Base-by-base conservation (phyloP, 495 filamentous ascomycete genomes). In the Trichoderma gamsii region DNA sequence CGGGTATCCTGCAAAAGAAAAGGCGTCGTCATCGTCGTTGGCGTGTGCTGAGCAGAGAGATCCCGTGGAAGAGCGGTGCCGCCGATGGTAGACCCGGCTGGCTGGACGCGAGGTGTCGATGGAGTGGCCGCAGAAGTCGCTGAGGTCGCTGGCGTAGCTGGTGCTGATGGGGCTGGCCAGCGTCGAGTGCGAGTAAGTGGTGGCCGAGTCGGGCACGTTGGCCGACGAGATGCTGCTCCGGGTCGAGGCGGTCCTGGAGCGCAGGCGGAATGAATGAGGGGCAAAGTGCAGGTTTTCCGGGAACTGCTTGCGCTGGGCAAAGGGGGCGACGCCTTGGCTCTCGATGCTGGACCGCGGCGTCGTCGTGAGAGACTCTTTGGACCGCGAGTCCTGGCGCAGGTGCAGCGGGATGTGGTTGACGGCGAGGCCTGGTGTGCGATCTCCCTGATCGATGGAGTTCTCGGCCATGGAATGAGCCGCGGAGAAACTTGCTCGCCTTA, bases 171-270 rank as follows among this genome's bases (percentile, higher is more conserved):
- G 67, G 3, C 56, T 63, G 41, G 59, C 56, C 15, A 68, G 41
- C 4, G 67, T 64, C 38, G 35, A 46, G 41, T 43, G 25, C 18
- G 52, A 64, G 12, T 41, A 64, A 38, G 67, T 68, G 41, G 67
- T 68, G 59, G 59, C 67, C 25, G 67, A 68, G 59, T 68, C 67
- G 38, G 61, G 67, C 4, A 64, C 59, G 59, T 41, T 64, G 21
- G 43, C 63, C 3, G 43, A 49, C 3, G 59, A 61, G 56, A 61
- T 61, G 56, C 56, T 68, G 67, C 61, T 68, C 7, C 21, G 41
- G 1, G 49, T 21, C 13, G 67, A 68, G 6, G 25, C 56, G 3
- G 67, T 64, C 13, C 56, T 61, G 21, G 67, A 68, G 41, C 65
- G 41, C n/a, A 66, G 27, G 65, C 65, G 65, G 23, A 61, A 61